Conservation (phyloP, 495 filamentous ascomycete genomes). For the Aspergillus wentii region DNA sequence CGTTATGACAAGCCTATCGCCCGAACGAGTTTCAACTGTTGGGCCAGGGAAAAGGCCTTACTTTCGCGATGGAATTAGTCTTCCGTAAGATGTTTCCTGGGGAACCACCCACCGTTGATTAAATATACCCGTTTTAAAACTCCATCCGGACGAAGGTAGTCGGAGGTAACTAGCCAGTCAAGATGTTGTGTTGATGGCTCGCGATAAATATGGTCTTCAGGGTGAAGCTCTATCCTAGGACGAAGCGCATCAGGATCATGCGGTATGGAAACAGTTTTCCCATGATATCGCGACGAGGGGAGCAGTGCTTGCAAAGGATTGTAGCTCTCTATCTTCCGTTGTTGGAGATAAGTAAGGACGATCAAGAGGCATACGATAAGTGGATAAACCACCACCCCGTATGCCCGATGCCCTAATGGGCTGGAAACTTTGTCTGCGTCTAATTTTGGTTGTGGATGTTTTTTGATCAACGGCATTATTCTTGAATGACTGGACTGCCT, state of each 20-base stretch:
- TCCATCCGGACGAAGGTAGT: constrained; percentile 32
- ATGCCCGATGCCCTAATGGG: too few species aligned
- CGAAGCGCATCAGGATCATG: constrained; percentile 3
- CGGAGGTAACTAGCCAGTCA: constrained; percentile 30
- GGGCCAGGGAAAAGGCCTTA: constrained; percentile 35
- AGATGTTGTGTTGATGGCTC: constrained; percentile 23
- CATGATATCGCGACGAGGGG: too few species aligned
- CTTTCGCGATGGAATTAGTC: not conserved
- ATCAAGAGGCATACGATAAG: constrained; percentile 12
- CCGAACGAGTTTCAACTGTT: constrained; percentile 38
- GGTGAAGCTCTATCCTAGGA: constrained; percentile 29
- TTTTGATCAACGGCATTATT: not conserved
- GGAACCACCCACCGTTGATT: constrained; percentile 25
- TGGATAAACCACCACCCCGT: constrained; percentile 8
- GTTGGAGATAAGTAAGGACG: constrained; percentile 11
- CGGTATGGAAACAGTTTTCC: not conserved
- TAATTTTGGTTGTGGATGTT: not conserved
- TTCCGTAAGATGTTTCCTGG: not conserved
- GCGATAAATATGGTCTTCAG: constrained; percentile 35
- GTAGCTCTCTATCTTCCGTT: too few species aligned
- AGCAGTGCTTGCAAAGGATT: not conserved
- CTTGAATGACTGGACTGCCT: constrained; percentile 8
- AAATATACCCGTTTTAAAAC: constrained; percentile 35
- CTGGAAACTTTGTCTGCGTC: too few species aligned
- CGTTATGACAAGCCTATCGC: constrained; percentile 66